Percentiles rank a stretch among this genome's conserved stretches.
Conservation (phyloP, 495 filamentous ascomycete genomes). For the Viridothelium virens region DNA sequence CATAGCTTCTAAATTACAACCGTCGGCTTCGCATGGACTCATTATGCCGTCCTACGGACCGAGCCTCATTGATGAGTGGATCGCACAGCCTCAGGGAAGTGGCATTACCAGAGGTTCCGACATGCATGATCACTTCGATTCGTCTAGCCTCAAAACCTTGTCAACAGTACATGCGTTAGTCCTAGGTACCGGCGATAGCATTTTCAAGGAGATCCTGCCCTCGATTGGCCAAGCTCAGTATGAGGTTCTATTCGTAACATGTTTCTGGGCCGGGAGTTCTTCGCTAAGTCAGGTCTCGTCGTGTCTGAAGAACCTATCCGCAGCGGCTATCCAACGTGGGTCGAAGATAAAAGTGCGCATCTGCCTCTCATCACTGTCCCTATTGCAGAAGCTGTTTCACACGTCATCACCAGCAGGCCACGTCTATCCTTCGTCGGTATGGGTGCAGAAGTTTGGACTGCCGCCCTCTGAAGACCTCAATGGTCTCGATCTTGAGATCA, state of each 20-base stretch:
- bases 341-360: conserved; percentile 46
- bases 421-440: conserved; percentile 48
- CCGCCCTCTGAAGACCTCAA: conserved; percentile 45
- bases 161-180: conserved; percentile 43
- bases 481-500: conserved; percentile 56
- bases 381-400: conserved; percentile 64
- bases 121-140: neutral
- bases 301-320: conserved; percentile 47
- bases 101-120: neutral
- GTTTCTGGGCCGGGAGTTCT: conserved; percentile 62
- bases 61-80: conserved; percentile 3
- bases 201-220: conserved; percentile 46
- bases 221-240: conserved; percentile 47
- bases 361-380: conserved; percentile 58
- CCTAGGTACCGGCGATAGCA: conserved; percentile 50
- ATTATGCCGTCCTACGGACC: neutral
- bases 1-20: neutral
- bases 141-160: conserved; percentile 9
- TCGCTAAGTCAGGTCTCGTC: conserved; percentile 44
- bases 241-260: conserved; percentile 66
- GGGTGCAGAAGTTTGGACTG: conserved; percentile 51
- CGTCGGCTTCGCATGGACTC: neutral
- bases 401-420: conserved; percentile 49
- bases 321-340: conserved; percentile 23
- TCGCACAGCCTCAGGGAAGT: neutral